Base-by-base conservation (phyloP, 1,284 basidiomycete species). In the Ceratobasidium sp. region DNA sequence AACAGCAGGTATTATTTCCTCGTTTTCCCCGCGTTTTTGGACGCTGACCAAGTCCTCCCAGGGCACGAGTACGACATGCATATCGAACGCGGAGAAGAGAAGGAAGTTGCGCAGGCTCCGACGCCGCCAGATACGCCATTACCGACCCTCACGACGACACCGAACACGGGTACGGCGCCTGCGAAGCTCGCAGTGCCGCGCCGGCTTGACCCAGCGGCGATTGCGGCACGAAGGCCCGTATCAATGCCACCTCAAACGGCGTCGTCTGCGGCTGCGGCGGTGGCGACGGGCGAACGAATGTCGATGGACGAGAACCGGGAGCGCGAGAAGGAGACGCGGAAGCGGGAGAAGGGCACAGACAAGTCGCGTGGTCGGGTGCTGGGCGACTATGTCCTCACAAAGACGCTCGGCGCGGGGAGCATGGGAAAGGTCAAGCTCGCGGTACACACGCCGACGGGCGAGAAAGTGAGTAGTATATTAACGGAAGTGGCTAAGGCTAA, bases 361-460 rank as follows among this genome's bases (percentile, higher is more conserved):
- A 44, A 76, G 79, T 51, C n/a, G 7, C 54, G 56, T 7, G 60
- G 79, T 56, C 81, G 67, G 76, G 88, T 91, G 79, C 86, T 99
- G 15, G 97, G 97, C 51, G 96, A 99, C 82, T 99, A 98, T 86
- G 94, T 94, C 76, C 89, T 99, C 77, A 95, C 95, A 80, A 99
- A 99, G 88, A 99, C 97, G 2, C 88, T 99, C 45, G 97, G 98
- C 63, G 96, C 96, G 50, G 97, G 98, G 48, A 97, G 95, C 82
- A 99, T 99, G 97, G 98, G 97, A 79, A 99, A 99, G 82, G 98
- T 99, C 80, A 99, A 99, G 87, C 89, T 99, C 22, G 97, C 95
- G 7, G 92, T 93, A 51, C 95, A 97, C 82, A 94, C 93, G 78
- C 82, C 91, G 78, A 94, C 95, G 0, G 94, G 94, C 53, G 96